Conservation (phyloP, 441 rosid genomes). For the Mallotus japonicus region DNA sequence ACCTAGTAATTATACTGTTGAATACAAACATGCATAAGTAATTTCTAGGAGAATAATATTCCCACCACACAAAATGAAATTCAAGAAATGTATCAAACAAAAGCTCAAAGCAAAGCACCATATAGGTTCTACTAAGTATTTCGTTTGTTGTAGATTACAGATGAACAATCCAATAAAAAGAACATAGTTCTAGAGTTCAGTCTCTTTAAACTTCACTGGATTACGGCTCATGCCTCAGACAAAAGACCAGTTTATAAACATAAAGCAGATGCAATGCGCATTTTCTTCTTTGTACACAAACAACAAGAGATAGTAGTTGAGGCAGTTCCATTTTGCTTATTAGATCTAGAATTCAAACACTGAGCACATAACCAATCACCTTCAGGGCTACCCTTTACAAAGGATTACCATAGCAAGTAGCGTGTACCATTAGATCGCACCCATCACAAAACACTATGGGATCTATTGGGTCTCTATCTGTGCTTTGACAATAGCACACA, state of each 20-base stretch:
- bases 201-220: no score
- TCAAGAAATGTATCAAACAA: no score
- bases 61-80: slow-evolving; percentile 17
- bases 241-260: slow-evolving; percentile 96
- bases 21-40: no score
- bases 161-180: no score
- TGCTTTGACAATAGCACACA: slow-evolving; percentile 78
- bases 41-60: no score
- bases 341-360: slow-evolving; percentile 37
- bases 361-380: slow-evolving; percentile 85
- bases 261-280: slow-evolving; percentile 95
- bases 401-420: slow-evolving; percentile 86
- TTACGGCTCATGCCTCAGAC: slow-evolving; percentile 41
- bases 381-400: slow-evolving; percentile 62
- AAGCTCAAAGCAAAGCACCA: no score
- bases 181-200: no score
- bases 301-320: slow-evolving; percentile 37
- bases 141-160: no score
- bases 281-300: slow-evolving; percentile 87
- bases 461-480: slow-evolving; percentile 83
- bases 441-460: slow-evolving; percentile 96
- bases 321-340: not conserved
- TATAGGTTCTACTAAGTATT: no score
- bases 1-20: no score
- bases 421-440: slow-evolving; percentile 87